Evolutionary conservation across 257 asterid genomes (phyloP).

Genomic region (Solanum peruvianum): DNA sequence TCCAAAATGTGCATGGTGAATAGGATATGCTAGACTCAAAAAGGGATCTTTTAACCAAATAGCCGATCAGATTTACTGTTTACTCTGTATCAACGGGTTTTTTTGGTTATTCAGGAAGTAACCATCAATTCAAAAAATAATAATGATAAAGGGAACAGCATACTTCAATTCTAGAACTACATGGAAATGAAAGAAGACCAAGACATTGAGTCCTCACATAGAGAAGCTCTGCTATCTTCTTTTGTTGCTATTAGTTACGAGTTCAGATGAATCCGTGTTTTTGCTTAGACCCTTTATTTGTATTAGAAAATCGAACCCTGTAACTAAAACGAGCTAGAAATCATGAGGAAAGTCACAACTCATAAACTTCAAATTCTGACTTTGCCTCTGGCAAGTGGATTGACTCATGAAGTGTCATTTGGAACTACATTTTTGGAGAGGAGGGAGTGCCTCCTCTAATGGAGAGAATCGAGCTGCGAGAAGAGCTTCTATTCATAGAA

Average conservation of each 20-base stretch:
- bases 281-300: background rate
- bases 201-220: background rate
- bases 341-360: background rate
- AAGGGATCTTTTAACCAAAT: background rate
- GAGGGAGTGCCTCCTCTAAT: constrained; percentile 31
- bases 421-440: constrained; percentile 17
- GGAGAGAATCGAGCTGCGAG: constrained; percentile 24
- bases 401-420: background rate
- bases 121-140: background rate
- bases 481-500: constrained; percentile 15
- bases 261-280: background rate
- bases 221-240: background rate
- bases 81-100: background rate
- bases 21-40: background rate
- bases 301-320: background rate
- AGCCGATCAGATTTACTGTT: background rate
- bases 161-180: background rate
- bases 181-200: background rate
- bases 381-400: background rate
- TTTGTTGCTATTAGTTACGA: background rate
- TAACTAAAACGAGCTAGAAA: background rate
- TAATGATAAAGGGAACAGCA: background rate
- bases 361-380: background rate
- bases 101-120: background rate
- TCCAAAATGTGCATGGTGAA: background rate